These are phyloP conservation scores for Trametes sanguinea DNA, from an alignment of 768 basidiomycete genomes.

Conservation along the genomic window DNA sequence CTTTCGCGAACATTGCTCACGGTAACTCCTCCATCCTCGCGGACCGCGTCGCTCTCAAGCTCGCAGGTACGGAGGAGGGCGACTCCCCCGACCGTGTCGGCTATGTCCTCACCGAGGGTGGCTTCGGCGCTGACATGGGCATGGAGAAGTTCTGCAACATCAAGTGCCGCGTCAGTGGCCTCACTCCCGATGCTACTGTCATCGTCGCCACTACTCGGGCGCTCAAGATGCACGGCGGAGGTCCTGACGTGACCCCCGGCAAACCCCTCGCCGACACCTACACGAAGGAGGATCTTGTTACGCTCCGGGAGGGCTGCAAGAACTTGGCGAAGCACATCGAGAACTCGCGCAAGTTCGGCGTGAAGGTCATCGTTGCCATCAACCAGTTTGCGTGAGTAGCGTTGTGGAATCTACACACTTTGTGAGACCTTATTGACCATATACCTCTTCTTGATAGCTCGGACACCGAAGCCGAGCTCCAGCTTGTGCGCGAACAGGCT, in stretches of 20 bases:
- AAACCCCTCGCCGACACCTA: slow-evolving; percentile 93
- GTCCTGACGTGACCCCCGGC: slow-evolving; percentile 94
- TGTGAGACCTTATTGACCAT: too few relatives aligned
- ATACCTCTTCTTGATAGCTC: slow-evolving; percentile 47
- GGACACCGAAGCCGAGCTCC: slow-evolving; percentile 88
- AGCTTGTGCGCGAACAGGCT: slow-evolving; percentile 78
- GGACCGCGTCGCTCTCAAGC: slow-evolving; percentile 95
- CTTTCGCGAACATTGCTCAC: slow-evolving; percentile 99
- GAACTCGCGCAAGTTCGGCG: slow-evolving; percentile 92
- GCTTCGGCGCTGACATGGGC: slow-evolving; percentile 98
- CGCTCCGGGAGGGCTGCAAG: slow-evolving; percentile 87
- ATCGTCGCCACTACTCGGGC: slow-evolving; percentile 98
- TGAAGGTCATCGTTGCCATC: slow-evolving; percentile 95
- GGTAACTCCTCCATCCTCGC: slow-evolving; percentile 98
- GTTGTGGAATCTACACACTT: too few relatives aligned
- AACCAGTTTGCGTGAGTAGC: slow-evolving; percentile 87
- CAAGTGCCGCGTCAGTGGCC: slow-evolving; percentile 92
- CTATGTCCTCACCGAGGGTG: slow-evolving; percentile 97
- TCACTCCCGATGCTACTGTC: slow-evolving; percentile 91
- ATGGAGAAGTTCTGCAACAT: slow-evolving; percentile 99
- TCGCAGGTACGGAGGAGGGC: slow-evolving; percentile 93
- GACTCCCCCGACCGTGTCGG: slow-evolving; percentile 80
- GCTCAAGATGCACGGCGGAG: slow-evolving; percentile 99
- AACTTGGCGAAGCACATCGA: slow-evolving; percentile 93
- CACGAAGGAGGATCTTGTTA: slow-evolving; percentile 88